Base-by-base conservation (phyloP, 257 asterid genomes). In the Penstemon newberryi region DNA sequence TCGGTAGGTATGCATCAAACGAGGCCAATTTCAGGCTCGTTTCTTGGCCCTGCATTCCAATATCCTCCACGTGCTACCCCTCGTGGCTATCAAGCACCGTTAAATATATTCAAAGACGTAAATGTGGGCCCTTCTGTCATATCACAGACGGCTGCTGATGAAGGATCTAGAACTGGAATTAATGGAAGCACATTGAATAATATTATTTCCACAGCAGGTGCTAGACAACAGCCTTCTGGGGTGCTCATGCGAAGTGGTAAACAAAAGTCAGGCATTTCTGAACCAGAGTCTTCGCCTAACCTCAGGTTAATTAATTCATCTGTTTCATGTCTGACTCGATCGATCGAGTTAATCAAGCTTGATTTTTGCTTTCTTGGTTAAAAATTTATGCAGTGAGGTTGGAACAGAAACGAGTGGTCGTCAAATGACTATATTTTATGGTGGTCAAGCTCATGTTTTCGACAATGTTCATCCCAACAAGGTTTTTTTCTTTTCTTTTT, bases 161-260 rank as follows among this genome's bases (percentile, higher is more conserved):
- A 92, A 83, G 98, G 98, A 55, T 92, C 98, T 7, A 85, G 98
- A 69, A 92, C 98, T 7, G 97, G 98, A 60, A 87, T 92, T 54
- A 92, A 87, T 80, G 96, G 97, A 37, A 86, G 83, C 78, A 81
- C 98, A 33, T 38, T 81, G 49, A 83, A 79, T 73, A 25, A 25
- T 25, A 25, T 25, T 25, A 25, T 25, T 25, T 84, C 86, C 40
- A 66, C 70, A 49, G 89, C 81, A 44, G 78, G 85, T 63, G 55
- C 71, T 12, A 91, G 88, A 33, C 83, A 87, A 70, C 85, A 77
- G 75, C 83, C 88, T 65, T 86, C 95, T 3, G 95, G 95, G 43
- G 85, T 86, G 66, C 90, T 82, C 68, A 74, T 79, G 69, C 69
- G 85, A 41, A 78, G 81, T 67, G 78, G 81, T 60, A 86, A 87